Evolutionary conservation across 306 rosid species (phyloP), one percentile per base, ranked within the genome.

Genomic region (Trifolium pratense): DNA sequence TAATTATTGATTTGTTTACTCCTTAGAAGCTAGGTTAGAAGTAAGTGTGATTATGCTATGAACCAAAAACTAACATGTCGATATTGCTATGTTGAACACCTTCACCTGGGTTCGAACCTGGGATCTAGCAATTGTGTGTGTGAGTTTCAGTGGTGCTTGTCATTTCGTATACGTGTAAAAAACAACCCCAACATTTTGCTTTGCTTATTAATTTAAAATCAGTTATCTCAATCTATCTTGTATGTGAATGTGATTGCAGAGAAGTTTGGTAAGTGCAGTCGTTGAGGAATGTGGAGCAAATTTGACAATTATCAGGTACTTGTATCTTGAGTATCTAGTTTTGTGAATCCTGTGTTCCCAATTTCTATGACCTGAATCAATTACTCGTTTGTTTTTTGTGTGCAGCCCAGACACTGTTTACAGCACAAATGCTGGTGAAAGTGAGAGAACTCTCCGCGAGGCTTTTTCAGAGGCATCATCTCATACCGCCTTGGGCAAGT

Each of bases 181-280:
- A 10, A 39, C 43, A 10, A 40, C 11, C 13, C 45, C 10, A 40
- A 11, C 46, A 40, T 43, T 43, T 43, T 43, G 16, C 16, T 36
- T 34, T 34, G 37, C 8, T 11, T 43, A 12, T 43, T 12, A 43
- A 43, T 42, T 42, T 13, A 12, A 13, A 43, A 4, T 4, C 4
- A 43, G n/a, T 43, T 43, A 43, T 43, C 3, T 15, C n/a, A 14
- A 13, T 43, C 49, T 43, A 43, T 13, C 49, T 55, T 73, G 45
- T 63, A 25, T 39, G 48, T 23, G 57, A 37, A 45, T 29, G 32
- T 9, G 37, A 49, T 81, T 55, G 60, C 81, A 94, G 97, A 91
- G 96, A 71, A 89, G 96, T 85, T 84, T 94, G 87, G 98, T 94
- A 32, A 88, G 92, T 32, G 95, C 92, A 21, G 87, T 89, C 73